Percentiles rank a stretch among this genome's conserved stretches.
phyloP scores from a whole-genome alignment of 2,329 filamentous ascomycete species.

The Paecilomyces dactylethromorphus region DNA sequence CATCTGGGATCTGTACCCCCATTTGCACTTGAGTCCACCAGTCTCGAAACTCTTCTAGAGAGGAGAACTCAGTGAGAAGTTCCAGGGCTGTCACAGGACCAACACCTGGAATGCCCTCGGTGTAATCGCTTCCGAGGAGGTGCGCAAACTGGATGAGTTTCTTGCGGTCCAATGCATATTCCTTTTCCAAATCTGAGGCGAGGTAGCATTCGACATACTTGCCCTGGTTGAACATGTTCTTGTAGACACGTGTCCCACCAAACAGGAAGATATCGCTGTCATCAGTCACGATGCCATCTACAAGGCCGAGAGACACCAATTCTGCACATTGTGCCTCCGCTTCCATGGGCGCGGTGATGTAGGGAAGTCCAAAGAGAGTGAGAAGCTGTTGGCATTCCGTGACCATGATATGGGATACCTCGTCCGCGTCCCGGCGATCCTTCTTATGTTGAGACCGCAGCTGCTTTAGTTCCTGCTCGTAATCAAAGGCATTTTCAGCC shows the following conservation, averaged over 20 bases:
- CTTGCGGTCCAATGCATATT: conserved; percentile 77
- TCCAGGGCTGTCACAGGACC: conserved; percentile 93
- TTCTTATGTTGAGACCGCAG: conserved; percentile 93
- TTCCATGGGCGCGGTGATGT: conserved; percentile 97
- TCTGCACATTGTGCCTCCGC: conserved; percentile 96
- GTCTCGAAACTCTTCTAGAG: conserved; percentile 66
- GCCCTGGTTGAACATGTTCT: conserved; percentile 99
- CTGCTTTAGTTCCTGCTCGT: conserved; percentile 79
- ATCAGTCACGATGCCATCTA: conserved; percentile 96
- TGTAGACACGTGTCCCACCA: conserved; percentile 92
- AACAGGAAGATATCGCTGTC: conserved; percentile 97
- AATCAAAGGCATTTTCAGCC: conserved; percentile 66
- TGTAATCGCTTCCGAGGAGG: conserved; percentile 89
- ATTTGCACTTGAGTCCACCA: conserved; percentile 83
- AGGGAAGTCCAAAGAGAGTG: conserved; percentile 84
- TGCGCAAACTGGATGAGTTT: conserved; percentile 88
- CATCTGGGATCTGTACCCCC: conserved; percentile 52
- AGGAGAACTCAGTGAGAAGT: conserved; percentile 81
- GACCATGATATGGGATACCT: conserved; percentile 94
- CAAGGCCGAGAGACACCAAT: conserved; percentile 75
- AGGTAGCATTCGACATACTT: conserved; percentile 98
- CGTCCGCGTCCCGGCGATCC: conserved; percentile 89
- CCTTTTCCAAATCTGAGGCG: conserved; percentile 72
- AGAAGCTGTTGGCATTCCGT: conserved; percentile 89
- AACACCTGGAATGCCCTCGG: conserved; percentile 81